Evolutionary conservation across 208 protist species (phyloP), one percentile per base, ranked within the genome.

Genomic region (Herpetomonas tarakana): DNA sequence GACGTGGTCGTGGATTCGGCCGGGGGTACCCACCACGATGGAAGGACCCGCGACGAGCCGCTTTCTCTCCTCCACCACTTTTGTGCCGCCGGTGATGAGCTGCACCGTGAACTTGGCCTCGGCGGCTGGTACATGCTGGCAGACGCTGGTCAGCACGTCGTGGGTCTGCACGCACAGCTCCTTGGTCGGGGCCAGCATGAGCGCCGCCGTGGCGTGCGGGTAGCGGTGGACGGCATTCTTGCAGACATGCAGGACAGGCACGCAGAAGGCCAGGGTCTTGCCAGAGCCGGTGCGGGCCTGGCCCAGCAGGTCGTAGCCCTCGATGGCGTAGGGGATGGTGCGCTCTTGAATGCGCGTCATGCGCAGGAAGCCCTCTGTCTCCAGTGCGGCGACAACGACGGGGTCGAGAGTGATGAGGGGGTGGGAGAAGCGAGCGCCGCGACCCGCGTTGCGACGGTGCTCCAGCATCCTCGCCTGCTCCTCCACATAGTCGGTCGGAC

Each of bases 271-370:
- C 21, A 97, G 82, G 3, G 96, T 98, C 61, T 98, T 98, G 51
- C 96, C 96, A 28, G 86, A 96, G 53, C 96, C 96, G 25, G 96
- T 98, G 61, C 96, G 76, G 0, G 96, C 92, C 60, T 97, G 84
- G 1, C 85, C 93, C 22, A 98, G 74, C 11, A 97, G 30, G 63
- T 98, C 93, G 71, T 85, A 89, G 19, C 87, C 86, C 49, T 89
- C 72, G n/a, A 98, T 57, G 2, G 86, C 83, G 52, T 90, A 75
- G 16, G 97, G 97, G 44, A 99, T 97, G 14, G 85, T 69, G 59
- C 98, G 79, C 62, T 83, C 68, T 74, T 99, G 98, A 61, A 99
- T 99, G 21, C 64, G 60, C 21, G 96, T 98, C 78, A 96, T 96
- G 57, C 74, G 79, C 22, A 61, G 27, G 45, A 93, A 96, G 22